Evolutionary conservation across 176 grass and related monocot species (phyloP), one percentile per base, ranked within the genome.

Genomic region (Panicum miliaceum): DNA sequence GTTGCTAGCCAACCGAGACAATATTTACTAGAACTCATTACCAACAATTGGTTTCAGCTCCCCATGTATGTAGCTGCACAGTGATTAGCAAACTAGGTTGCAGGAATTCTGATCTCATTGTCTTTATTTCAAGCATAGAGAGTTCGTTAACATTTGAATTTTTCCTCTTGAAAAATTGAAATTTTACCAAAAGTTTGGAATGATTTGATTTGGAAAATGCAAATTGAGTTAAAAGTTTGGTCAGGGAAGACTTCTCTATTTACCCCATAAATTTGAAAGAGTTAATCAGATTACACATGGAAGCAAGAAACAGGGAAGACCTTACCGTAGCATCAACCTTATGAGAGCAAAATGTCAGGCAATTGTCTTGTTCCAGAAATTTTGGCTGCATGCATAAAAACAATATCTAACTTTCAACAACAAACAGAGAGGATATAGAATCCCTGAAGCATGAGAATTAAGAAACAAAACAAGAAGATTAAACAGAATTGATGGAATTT

Each of bases 321-420:
- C 85, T 96, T 86, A 99, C 96, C 53, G 46, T 81, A 71, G 84
- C 57, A 96, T 94, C 96, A 62, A 90, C 81, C 82, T 90, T 94
- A 56, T 87, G 89, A 68, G 91, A 84, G 81, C 87, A 91, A 90
- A 99, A 94, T 82, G 89, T 85, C 69, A 99, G 82, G 81, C 88
- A 92, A 82, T 76, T 90, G 80, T 94, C 90, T 72, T 88, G 77
- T 71, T 96, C 91, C 81, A 96, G 23, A 87, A 90, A 90, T 64
- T 96, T 95, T 25, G 88, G 90, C 93, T 99, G 89, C 52, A 87
- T 78, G 64, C n/a, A 82, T 65, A 82, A 90, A 35, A 81, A 56
- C 53, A 76, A 32, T 52, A 89, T 71, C 14, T 51, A 52, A 40
- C 9, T 81, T 64, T 23, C 43, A 56, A 77, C 3, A 77, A 22